Percentiles rank a stretch among this genome's conserved stretches.
Evolutionary conservation across 1,284 basidiomycete species (phyloP).

Genomic region (Peniophora sp.): DNA sequence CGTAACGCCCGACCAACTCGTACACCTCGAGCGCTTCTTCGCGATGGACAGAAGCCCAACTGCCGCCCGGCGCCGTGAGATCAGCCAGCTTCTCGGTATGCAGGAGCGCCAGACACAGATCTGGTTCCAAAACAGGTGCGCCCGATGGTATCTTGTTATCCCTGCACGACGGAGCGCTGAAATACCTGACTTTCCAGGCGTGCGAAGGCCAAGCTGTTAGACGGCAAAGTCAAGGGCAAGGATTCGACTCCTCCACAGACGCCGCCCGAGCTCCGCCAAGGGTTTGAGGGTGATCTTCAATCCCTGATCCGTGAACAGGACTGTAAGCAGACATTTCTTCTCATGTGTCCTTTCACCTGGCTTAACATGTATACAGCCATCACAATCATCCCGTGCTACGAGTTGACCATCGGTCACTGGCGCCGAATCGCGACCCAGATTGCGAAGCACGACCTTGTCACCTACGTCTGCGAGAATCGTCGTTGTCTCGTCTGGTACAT

Average conservation of each 20-base stretch:
- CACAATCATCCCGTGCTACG: slow-evolving; percentile 65
- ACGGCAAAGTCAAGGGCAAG: slow-evolving; percentile 42
- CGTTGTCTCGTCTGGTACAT: slow-evolving; percentile 72
- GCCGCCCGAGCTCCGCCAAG: slow-evolving; percentile 43
- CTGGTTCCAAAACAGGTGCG: slow-evolving; percentile 80
- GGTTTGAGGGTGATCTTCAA: slow-evolving; percentile 52
- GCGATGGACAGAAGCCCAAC: slow-evolving; percentile 61
- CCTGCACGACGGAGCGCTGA: not conserved
- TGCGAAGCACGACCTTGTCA: slow-evolving; percentile 58
- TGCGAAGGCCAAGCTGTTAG: slow-evolving; percentile 69
- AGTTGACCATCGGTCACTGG: slow-evolving; percentile 71
- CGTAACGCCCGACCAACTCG: slow-evolving; percentile 69
- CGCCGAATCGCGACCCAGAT: slow-evolving; percentile 53
- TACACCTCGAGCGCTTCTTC: slow-evolving; percentile 65
- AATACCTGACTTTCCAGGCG: slow-evolving; percentile 36
- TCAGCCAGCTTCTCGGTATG: slow-evolving; percentile 71
- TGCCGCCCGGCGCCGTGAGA: slow-evolving; percentile 60
- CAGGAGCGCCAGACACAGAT: slow-evolving; percentile 80
- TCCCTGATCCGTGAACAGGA: slow-evolving; percentile 65
- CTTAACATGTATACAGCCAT: slow-evolving; percentile 38
- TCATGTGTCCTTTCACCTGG: not conserved
- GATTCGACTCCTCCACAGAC: slow-evolving; percentile 38
- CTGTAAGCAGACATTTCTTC: slow-evolving; percentile 34
- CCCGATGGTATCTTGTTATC: slow-evolving; percentile 4
- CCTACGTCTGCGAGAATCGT: slow-evolving; percentile 61